phyloP scores from a whole-genome alignment of 371 early-diverging fungal genomes.

The Actinomortierella wolfii region DNA sequence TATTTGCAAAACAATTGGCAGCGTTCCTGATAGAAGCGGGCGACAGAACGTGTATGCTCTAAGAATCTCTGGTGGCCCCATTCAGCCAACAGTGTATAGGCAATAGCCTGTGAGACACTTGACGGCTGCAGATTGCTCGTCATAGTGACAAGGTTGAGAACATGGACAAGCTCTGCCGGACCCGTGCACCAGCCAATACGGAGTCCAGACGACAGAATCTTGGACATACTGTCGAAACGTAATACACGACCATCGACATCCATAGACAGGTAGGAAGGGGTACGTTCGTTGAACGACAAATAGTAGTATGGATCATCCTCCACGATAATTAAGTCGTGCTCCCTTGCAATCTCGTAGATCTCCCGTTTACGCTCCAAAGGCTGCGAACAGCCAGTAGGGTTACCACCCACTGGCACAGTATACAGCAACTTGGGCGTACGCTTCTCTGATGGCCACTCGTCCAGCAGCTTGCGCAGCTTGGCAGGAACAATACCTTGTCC shows the following conservation, averaged over 20 bases:
- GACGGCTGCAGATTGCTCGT: constrained; percentile 78
- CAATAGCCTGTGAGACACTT: constrained; percentile 70
- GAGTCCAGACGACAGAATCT: constrained; percentile 78
- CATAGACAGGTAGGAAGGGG: constrained; percentile 75
- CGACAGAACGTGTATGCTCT: constrained; percentile 61
- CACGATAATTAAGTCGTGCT: constrained; percentile 67
- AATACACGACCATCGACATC: constrained; percentile 81
- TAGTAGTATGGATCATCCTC: constrained; percentile 88
- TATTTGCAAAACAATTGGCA: constrained; percentile 64
- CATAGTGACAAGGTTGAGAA: constrained; percentile 76
- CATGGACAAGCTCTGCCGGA: constrained; percentile 64
- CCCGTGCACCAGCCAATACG: constrained; percentile 85
- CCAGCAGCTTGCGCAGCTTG: constrained; percentile 52
- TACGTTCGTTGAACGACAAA: constrained; percentile 53
- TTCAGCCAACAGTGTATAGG: constrained; percentile 57
- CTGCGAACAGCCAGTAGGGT: constrained; percentile 74
- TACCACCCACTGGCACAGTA: constrained; percentile 71
- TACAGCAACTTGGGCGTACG: constrained; percentile 55
- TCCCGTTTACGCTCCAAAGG: constrained; percentile 62
- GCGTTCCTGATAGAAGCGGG: constrained; percentile 64
- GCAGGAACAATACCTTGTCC: constrained; percentile 58
- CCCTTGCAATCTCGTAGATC: constrained; percentile 62
- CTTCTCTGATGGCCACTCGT: constrained; percentile 54
- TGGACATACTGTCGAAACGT: constrained; percentile 84
- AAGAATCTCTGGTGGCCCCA: constrained; percentile 75